phyloP scores from a whole-genome alignment of 805 yeast species.

The Candida pseudoglaebosa region DNA sequence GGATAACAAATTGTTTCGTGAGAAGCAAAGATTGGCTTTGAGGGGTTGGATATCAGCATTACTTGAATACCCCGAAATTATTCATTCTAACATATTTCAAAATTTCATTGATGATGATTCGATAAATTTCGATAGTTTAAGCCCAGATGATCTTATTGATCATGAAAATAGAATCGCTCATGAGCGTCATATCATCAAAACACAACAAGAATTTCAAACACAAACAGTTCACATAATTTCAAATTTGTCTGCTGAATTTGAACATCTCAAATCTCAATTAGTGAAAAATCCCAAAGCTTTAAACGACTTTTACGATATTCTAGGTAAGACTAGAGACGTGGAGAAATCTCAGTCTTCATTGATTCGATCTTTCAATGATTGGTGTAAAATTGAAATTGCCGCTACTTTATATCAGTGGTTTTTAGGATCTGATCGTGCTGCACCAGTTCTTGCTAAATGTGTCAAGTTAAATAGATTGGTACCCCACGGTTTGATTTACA shows the following conservation, averaged over 20 bases:
- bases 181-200: conserved; percentile 53
- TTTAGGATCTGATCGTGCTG: conserved; percentile 76
- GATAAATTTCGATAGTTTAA: conserved; percentile 26
- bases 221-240: conserved; percentile 58
- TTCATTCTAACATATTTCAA: conserved; percentile 47
- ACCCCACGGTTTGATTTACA: conserved; percentile 76
- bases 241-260: conserved; percentile 52
- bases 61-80: conserved; percentile 50
- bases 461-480: conserved; percentile 69
- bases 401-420: conserved; percentile 79
- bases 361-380: conserved; percentile 66
- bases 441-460: conserved; percentile 68
- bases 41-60: conserved; percentile 66
- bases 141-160: conserved; percentile 49
- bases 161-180: conserved; percentile 52
- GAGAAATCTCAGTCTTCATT: conserved; percentile 57
- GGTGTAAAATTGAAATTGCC: conserved; percentile 81
- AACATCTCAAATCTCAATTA: conserved; percentile 53
- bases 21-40: conserved; percentile 70
- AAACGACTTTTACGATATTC: conserved; percentile 57
- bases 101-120: conserved; percentile 48
- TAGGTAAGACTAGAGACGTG: conserved; percentile 51
- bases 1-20: conserved; percentile 50
- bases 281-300: conserved; percentile 52
- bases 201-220: conserved; percentile 70